Percentiles rank a stretch among this genome's conserved stretches.
These are phyloP conservation scores for Septoria linicola DNA, from an alignment of 2,329 filamentous ascomycete species.

Conservation along the genomic window DNA sequence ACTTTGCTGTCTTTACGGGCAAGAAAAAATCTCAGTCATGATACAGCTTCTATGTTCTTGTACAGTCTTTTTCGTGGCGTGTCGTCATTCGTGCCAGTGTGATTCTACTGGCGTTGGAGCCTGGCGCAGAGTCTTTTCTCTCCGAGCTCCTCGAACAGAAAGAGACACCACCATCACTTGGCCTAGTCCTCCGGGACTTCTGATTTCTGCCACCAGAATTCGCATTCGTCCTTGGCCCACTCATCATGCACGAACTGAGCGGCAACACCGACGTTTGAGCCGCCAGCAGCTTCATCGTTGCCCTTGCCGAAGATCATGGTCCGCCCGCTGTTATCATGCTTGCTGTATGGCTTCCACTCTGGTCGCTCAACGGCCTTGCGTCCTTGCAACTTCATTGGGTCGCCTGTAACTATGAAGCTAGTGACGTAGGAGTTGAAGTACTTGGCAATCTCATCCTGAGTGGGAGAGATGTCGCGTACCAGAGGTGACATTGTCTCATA, in stretches of 20 bases:
- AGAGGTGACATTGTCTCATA: conserved; percentile 36
- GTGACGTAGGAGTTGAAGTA: conserved; percentile 36
- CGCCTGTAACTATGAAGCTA: conserved; percentile 36
- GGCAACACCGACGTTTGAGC: conserved; percentile 43
- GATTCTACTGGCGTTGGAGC: too few relatives aligned
- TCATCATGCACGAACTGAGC: conserved; percentile 47
- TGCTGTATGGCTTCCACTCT: conserved; percentile 29
- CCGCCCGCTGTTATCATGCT: conserved; percentile 16
- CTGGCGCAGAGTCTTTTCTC: background rate
- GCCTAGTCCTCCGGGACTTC: conserved; percentile 32
- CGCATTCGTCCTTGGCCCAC: conserved; percentile 52
- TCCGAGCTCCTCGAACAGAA: too few relatives aligned
- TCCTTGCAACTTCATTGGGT: conserved; percentile 34
- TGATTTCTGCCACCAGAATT: conserved; percentile 62
- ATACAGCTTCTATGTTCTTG: too few relatives aligned
- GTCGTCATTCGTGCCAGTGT: too few relatives aligned
- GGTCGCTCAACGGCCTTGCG: conserved; percentile 27
- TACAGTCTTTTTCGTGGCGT: background rate
- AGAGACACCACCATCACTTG: too few relatives aligned
- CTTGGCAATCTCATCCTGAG: conserved; percentile 36
- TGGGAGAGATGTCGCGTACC: conserved; percentile 29
- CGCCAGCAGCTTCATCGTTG: conserved; percentile 55
- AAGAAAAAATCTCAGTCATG: conserved; percentile 6
- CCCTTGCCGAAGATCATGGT: conserved; percentile 59
- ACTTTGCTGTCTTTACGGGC: conserved; percentile 17